phyloP scores from a whole-genome alignment of 495 filamentous ascomycete species.

The Neurospora terricola region DNA sequence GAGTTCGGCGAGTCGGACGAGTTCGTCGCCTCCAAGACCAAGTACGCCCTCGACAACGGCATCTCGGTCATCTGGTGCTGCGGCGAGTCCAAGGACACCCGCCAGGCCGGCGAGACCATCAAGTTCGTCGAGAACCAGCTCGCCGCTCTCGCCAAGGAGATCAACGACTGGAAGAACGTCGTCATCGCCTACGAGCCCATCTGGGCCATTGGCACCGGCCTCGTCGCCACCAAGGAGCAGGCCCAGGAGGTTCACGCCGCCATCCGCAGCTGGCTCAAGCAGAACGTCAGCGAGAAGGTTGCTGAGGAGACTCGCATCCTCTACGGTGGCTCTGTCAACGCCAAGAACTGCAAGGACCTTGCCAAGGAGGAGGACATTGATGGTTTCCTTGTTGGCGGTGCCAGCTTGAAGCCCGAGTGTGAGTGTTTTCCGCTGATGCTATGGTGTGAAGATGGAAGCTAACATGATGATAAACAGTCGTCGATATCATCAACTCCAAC shows the following conservation, averaged over 20 bases:
- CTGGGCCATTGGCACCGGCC: conserved; percentile 98
- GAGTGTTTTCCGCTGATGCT: conserved; percentile 28
- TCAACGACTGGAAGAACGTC: conserved; percentile 82
- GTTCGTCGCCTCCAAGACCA: conserved; percentile 87
- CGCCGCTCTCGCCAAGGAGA: conserved; percentile 53
- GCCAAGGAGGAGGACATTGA: conserved; percentile 89
- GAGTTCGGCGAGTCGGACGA: conserved; percentile 77
- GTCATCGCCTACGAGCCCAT: conserved; percentile 98
- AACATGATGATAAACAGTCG: conserved; percentile 30
- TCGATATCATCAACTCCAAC: conserved; percentile 52
- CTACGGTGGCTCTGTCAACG: conserved; percentile 92
- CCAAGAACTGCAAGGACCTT: conserved; percentile 95
- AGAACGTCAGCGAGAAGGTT: conserved; percentile 58
- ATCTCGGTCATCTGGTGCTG: conserved; percentile 90
- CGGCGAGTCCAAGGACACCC: conserved; percentile 88
- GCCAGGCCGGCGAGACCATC: conserved; percentile 77
- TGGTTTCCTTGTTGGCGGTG: conserved; percentile 95
- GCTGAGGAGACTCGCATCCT: conserved; percentile 78
- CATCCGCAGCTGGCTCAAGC: conserved; percentile 79
- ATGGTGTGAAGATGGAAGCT: conserved; percentile 5
- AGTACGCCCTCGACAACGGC: conserved; percentile 77
- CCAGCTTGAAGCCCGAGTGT: conserved; percentile 97
- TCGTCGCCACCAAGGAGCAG: conserved; percentile 88
- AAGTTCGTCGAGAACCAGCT: conserved; percentile 80
- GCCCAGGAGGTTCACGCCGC: conserved; percentile 91